phyloP scores from a whole-genome alignment of 2,329 filamentous ascomycete genomes.

The Sporothrix protearum region DNA sequence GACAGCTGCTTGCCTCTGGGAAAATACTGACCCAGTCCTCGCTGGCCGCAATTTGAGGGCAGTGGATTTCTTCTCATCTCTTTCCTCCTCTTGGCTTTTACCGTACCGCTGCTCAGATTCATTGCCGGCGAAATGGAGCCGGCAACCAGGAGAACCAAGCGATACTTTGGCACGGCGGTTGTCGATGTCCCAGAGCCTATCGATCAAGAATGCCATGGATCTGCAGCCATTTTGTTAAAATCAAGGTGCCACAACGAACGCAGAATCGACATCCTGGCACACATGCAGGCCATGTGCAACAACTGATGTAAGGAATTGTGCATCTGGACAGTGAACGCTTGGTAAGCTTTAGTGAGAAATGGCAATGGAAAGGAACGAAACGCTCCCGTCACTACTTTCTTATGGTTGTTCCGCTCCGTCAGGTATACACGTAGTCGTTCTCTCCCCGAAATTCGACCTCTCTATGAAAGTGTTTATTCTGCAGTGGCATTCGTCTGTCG shows the following conservation, averaged over 20 bases:
- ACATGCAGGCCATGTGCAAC: neutral
- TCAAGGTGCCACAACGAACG: neutral
- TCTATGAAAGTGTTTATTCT: neutral
- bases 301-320: neutral
- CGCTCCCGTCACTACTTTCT: neutral
- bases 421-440: neutral
- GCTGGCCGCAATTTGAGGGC: neutral
- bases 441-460: no score
- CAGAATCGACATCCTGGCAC: neutral
- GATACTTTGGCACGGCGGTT: neutral
- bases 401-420: neutral
- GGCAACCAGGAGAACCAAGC: neutral
- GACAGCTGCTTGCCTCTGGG: neutral
- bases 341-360: no score
- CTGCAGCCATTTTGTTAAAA: neutral
- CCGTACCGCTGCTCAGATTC: neutral
- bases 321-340: neutral
- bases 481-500: neutral
- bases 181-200: conserved; percentile 10
- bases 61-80: no score
- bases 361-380: neutral
- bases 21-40: neutral
- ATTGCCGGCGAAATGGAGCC: neutral
- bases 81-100: neutral
- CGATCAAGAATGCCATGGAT: conserved; percentile 8